Base-by-base conservation (phyloP, 352 stramenopile genomes). In the Peronosclerospora sorghi region DNA sequence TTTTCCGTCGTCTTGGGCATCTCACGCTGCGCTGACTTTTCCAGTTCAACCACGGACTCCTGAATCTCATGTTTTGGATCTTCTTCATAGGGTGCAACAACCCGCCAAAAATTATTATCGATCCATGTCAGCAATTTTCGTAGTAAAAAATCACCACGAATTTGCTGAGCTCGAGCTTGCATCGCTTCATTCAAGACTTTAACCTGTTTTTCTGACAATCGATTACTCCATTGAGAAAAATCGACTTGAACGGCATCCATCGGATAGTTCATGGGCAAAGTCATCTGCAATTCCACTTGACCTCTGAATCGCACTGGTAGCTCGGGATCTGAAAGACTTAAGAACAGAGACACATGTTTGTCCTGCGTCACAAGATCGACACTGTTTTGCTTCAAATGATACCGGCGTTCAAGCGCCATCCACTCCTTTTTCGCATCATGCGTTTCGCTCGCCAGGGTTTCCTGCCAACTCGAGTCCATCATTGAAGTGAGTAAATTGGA, bases 81-180 rank as follows among this genome's bases (percentile, higher is more conserved):
- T 17, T 47, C 38, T 28, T 60, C 58, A 8, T 56, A 55, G 15
- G 57, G 30, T 21, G 13, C 51, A 38, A 82, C 48, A 17, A 73
- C 41, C 28, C 35, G 50, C 44, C 66, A 65, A 13, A 91, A 68
- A 48, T 84, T 83, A 52, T 92, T 92, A 42, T 92, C 79, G 40
- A 92, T 67, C 73, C 76, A 89, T 18, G 76, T 92, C 34, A 92
- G 51, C 35, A 88, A 39, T 40, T 80, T 87, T 40, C 79, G 65
- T 19, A 92, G 53, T 2, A 59, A 57, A 19, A 73, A 74, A 8
- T 59, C 59, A 23, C 72, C 70, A n/a, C 60, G 32, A 19, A 82
- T 39, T n/a, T 75, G 35, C 4, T 54, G 38, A 17, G 72, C 70
- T 28, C 58, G 55, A 10, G 40, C 46, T 17, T 59, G 42, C 17